Percentiles rank a stretch among this genome's conserved stretches.
phyloP scores from a whole-genome alignment of 2,329 filamentous ascomycete genomes.

The Claviceps sp. region DNA sequence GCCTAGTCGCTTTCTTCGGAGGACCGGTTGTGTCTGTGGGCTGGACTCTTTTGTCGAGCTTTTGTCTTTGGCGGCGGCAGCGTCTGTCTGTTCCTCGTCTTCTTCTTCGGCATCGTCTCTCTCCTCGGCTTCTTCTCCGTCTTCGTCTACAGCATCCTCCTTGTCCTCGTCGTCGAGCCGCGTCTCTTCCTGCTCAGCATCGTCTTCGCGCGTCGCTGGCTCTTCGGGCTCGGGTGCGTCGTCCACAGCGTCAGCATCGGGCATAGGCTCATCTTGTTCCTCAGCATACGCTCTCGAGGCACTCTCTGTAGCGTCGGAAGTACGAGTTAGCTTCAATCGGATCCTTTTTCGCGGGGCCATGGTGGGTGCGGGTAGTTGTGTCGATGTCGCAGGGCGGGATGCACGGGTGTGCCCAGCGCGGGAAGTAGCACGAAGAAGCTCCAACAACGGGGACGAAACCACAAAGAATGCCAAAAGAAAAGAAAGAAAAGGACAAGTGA shows the following conservation, averaged over 20 bases:
- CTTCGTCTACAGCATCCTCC: constrained; percentile 32
- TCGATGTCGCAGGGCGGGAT: neutral
- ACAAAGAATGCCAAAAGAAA: neutral
- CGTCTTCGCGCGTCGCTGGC: constrained; percentile 10
- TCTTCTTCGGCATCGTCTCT: constrained; percentile 18
- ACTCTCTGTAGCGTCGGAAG: constrained; percentile 22
- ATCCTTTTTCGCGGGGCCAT: constrained; percentile 19
- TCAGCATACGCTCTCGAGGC: constrained; percentile 29
- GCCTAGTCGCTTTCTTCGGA: constrained; percentile 68
- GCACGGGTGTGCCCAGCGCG: neutral
- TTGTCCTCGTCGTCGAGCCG: constrained; percentile 27
- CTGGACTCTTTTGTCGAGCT: constrained; percentile 38
- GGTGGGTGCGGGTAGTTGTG: neutral
- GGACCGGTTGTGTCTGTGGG: constrained; percentile 45
- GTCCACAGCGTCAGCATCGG: constrained; percentile 16
- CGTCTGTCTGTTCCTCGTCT: constrained; percentile 24
- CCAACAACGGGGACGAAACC: neutral
- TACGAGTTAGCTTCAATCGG: constrained; percentile 21
- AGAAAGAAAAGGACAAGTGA: neutral
- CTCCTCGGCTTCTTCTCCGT: constrained; percentile 1
- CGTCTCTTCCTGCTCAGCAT: constrained; percentile 20
- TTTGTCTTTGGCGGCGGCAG: constrained; percentile 20
- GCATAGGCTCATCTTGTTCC: constrained; percentile 26
- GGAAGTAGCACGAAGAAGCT: neutral
- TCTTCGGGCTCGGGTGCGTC: constrained; percentile 17